Percentiles rank a stretch among this genome's conserved stretches.
Conservation (phyloP, 257 asterid genomes). For the Fraxinus quadrangulata region DNA sequence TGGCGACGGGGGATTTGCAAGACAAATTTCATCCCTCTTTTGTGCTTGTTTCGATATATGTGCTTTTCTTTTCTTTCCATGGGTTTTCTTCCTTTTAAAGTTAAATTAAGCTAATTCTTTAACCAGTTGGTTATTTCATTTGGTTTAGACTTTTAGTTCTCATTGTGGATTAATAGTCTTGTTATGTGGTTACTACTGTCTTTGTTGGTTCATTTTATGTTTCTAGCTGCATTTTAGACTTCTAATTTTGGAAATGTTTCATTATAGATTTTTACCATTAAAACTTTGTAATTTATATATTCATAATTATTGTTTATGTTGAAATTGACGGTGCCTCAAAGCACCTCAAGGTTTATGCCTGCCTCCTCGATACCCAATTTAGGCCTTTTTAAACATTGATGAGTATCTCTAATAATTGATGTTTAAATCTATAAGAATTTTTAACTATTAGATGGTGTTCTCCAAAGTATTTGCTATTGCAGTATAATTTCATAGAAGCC, state of each 20-base stretch:
- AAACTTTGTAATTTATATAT: background rate
- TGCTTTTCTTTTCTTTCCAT: background rate
- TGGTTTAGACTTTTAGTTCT: background rate
- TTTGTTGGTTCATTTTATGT: background rate
- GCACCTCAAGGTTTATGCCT: background rate
- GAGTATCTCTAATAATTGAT: background rate
- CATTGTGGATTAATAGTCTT: background rate
- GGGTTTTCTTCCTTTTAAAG: background rate
- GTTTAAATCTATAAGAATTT: background rate
- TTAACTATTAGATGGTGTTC: background rate
- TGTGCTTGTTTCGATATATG: background rate
- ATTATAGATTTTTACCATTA: background rate
- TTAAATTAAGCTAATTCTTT: background rate
- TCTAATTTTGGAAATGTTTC: background rate
- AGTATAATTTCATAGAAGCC: background rate
- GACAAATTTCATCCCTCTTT: background rate
- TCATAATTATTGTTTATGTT: background rate
- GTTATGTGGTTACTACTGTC: background rate
- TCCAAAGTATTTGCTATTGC: background rate
- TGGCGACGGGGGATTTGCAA: background rate
- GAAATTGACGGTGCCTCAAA: background rate
- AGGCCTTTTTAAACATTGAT: background rate
- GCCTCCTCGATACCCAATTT: background rate
- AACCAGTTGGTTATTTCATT: background rate
- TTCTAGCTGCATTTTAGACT: background rate